Percentiles rank a stretch among this genome's conserved stretches.
These are phyloP conservation scores for Eremochloa ophiuroides DNA, from an alignment of 176 grass and related monocot genomes.

Conservation along the genomic window DNA sequence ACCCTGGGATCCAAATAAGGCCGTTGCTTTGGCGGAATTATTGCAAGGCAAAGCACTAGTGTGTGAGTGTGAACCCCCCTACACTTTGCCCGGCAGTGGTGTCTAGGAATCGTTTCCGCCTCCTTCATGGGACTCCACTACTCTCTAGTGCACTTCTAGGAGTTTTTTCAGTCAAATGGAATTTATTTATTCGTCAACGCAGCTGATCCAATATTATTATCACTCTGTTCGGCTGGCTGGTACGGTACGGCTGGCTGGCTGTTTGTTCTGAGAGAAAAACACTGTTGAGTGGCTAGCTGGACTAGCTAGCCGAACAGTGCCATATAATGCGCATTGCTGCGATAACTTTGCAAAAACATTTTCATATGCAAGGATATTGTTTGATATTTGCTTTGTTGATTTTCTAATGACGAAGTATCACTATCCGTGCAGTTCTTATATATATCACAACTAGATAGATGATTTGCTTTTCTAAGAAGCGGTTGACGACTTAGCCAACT, in stretches of 20 bases:
- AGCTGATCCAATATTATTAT: not conserved
- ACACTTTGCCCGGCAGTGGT: not conserved
- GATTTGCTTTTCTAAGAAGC: not conserved
- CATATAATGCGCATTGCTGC: not conserved
- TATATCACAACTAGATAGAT: not conserved
- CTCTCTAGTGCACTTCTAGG: not conserved
- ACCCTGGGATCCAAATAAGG: too few species aligned
- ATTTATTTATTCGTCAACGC: not conserved
- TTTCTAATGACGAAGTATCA: not conserved
- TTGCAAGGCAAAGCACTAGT: conserved; percentile 40
- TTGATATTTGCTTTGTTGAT: not conserved
- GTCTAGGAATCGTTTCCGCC: conserved; percentile 2
- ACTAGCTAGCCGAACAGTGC: too few species aligned
- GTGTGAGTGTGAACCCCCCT: conserved; percentile 2
- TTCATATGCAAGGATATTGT: not conserved
- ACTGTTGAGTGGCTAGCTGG: too few species aligned
- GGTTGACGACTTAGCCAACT: not conserved
- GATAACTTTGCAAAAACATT: not conserved
- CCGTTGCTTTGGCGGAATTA: conserved; percentile 37
- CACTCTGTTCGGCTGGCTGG: too few species aligned
- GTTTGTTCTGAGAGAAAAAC: too few species aligned
- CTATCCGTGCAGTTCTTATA: not conserved
- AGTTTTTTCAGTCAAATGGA: not conserved
- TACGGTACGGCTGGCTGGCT: too few species aligned
- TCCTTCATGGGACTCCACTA: not conserved